These are phyloP conservation scores for Cystobasidium pallidum DNA, from an alignment of 1,284 basidiomycete genomes.

Conservation along the genomic window DNA sequence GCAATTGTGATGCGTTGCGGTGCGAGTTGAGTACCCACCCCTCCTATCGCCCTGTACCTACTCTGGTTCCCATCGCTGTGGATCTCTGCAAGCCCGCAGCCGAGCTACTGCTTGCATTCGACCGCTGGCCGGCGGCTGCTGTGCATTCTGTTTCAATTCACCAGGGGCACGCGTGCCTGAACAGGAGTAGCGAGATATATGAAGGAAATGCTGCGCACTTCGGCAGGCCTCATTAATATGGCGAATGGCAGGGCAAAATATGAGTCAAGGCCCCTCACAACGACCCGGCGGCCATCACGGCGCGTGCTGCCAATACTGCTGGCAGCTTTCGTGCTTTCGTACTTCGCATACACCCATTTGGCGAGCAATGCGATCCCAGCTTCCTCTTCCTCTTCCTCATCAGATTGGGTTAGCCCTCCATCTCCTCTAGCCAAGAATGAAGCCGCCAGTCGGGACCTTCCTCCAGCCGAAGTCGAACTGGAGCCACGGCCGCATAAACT, in stretches of 20 bases:
- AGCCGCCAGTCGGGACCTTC: not conserved
- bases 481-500: conserved; percentile 22
- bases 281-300: conserved; percentile 6
- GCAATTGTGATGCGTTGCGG: not conserved
- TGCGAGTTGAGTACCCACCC: too few species aligned
- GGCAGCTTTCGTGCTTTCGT: conserved; percentile 24
- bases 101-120: not conserved
- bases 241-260: conserved; percentile 20
- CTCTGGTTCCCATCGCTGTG: not conserved
- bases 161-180: not conserved
- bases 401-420: not conserved
- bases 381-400: not conserved
- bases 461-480: conserved; percentile 5
- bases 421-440: not conserved
- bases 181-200: not conserved
- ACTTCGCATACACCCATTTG: conserved; percentile 21
- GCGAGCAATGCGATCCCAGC: not conserved
- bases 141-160: not conserved
- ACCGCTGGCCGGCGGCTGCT: not conserved
- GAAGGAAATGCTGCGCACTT: conserved; percentile 29
- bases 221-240: conserved; percentile 14
- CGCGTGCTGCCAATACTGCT: conserved; percentile 25
- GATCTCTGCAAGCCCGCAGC: conserved; percentile 10
- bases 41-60: too few species aligned
- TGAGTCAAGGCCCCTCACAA: conserved; percentile 2